Percentiles rank a stretch among this genome's conserved stretches.
Evolutionary conservation across 2,329 filamentous ascomycete genomes (phyloP).

Genomic region (Neonectria sp.): DNA sequence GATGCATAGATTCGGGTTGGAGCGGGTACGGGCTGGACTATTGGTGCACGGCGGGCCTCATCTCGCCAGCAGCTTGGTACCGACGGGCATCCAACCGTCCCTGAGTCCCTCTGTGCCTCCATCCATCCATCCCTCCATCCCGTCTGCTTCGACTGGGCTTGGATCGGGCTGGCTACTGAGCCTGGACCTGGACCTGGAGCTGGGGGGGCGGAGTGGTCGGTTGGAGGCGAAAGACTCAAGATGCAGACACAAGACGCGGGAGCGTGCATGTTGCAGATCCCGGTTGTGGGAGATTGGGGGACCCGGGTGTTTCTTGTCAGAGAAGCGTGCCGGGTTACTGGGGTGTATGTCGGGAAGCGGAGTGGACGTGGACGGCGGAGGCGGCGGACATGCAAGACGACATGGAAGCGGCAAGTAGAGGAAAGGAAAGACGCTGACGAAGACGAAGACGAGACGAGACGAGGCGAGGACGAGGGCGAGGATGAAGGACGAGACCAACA

Average conservation of each 20-base stretch:
- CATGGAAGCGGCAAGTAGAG: constrained; percentile 23
- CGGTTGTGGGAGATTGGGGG: constrained; percentile 29
- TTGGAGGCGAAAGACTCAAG: constrained; percentile 34
- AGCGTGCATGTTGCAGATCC: constrained; percentile 44
- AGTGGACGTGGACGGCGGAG: constrained; percentile 25
- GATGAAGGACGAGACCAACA: not conserved
- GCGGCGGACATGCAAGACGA: constrained; percentile 26
- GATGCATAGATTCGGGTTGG: constrained; percentile 39
- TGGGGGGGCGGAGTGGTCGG: constrained; percentile 18
- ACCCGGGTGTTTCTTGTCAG: constrained; percentile 27
- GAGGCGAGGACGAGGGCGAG: not conserved
- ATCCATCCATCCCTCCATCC: constrained; percentile 27
- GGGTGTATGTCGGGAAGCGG: constrained; percentile 31
- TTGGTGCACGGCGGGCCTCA: constrained; percentile 46
- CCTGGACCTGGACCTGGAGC: constrained; percentile 21
- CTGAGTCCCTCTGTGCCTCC: not conserved
- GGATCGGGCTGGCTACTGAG: constrained; percentile 26
- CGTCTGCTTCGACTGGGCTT: constrained; percentile 34
- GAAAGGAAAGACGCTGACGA: constrained; percentile 11
- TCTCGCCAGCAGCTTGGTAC: constrained; percentile 42
- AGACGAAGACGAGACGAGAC: not conserved
- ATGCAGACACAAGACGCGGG: constrained; percentile 35
- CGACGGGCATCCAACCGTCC: constrained; percentile 22
- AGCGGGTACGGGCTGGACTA: constrained; percentile 43
- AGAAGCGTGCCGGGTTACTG: constrained; percentile 26